phyloP scores from a whole-genome alignment of 345 rosid genomes.

The Sisymbrium altissimum region DNA sequence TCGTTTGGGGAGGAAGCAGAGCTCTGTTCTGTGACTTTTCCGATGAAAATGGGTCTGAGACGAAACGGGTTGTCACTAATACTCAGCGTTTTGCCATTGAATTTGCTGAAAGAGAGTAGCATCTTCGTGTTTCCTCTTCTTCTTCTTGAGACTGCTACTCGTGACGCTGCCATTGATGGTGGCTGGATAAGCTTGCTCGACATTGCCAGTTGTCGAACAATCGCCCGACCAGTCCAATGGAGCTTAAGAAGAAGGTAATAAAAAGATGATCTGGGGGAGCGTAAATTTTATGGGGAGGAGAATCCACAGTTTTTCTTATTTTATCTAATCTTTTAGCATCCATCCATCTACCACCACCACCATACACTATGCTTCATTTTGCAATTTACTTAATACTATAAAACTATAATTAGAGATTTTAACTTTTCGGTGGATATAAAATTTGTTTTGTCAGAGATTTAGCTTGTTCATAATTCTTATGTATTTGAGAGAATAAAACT shows the following conservation, averaged over 20 bases:
- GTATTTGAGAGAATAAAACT: neutral
- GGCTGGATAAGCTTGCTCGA: slow-evolving; percentile 40
- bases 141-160: slow-evolving; percentile 6
- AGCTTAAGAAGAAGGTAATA: neutral
- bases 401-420: neutral
- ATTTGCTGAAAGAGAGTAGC: slow-evolving; percentile 14
- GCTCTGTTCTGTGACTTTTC: slow-evolving; percentile 41
- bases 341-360: neutral
- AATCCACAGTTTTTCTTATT: neutral
- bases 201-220: slow-evolving; percentile 16
- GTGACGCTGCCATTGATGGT: slow-evolving; percentile 34
- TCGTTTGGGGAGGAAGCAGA: slow-evolving; percentile 29
- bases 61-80: slow-evolving; percentile 14
- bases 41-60: slow-evolving; percentile 29
- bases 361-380: slow-evolving; percentile 1
- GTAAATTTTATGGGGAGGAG: slow-evolving; percentile 24
- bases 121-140: neutral
- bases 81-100: slow-evolving; percentile 22
- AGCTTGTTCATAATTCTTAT: neutral
- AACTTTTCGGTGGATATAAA: neutral
- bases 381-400: neutral
- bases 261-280: neutral
- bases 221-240: neutral
- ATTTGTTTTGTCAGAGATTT: neutral
- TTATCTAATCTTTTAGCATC: slow-evolving; percentile 24